Percentiles rank a stretch among this genome's conserved stretches.
phyloP scores from a whole-genome alignment of 2,329 filamentous ascomycete genomes.

The Phialemonium atrogriseum region DNA sequence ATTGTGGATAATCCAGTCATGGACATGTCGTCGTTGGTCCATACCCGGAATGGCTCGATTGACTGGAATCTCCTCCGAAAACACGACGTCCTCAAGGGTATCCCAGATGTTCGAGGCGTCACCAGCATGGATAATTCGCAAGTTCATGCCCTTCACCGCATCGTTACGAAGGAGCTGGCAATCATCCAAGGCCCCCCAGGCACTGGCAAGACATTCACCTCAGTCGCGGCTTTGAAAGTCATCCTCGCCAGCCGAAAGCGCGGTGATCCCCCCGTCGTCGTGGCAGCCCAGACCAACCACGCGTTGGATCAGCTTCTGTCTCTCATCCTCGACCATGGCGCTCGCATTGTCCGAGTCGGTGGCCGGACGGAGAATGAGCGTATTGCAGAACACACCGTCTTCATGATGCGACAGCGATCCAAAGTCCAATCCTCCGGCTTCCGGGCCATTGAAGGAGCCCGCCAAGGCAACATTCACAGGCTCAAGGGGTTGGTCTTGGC shows the following conservation, averaged over 20 bases:
- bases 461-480: conserved; percentile 27
- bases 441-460: conserved; percentile 17
- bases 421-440: conserved; percentile 14
- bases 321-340: conserved; percentile 44
- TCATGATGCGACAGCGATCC: conserved; percentile 40
- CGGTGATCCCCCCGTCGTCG: conserved; percentile 60
- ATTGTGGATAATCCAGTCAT: conserved; percentile 19
- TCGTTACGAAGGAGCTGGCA: conserved; percentile 63
- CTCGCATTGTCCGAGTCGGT: conserved; percentile 54
- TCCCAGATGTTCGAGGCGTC: conserved; percentile 16
- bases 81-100: conserved; percentile 15
- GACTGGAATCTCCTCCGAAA: too few relatives aligned
- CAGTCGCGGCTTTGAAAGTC: conserved; percentile 60
- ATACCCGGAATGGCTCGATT: too few relatives aligned
- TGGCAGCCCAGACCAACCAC: conserved; percentile 86
- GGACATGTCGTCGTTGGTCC: conserved; percentile 24
- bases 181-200: conserved; percentile 78
- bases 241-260: conserved; percentile 50
- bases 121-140: conserved; percentile 62
- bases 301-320: conserved; percentile 74
- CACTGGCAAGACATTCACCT: conserved; percentile 72
- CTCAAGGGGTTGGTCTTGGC: conserved; percentile 30
- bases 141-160: conserved; percentile 55
- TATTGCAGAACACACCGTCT: conserved; percentile 60
- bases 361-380: conserved; percentile 58